Evolutionary conservation across 2,329 filamentous ascomycete genomes (phyloP), one percentile per base, ranked within the genome.

Genomic region (Xylariaceae sp.): DNA sequence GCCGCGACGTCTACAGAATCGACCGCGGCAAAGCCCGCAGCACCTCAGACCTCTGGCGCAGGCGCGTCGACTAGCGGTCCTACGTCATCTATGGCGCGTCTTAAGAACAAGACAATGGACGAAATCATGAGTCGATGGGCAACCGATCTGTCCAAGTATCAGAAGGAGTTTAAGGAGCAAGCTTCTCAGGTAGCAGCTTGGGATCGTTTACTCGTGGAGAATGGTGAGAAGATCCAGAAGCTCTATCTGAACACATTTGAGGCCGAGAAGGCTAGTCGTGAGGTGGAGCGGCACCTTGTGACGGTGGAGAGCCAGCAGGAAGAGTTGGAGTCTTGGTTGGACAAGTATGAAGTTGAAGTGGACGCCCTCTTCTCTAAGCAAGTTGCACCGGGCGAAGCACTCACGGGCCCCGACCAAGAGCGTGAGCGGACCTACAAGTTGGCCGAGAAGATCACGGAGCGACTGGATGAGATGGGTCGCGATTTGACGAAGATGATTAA

Each of bases 51-150:
- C 48, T 65, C 75, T 23, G 79, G 72, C 34, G 76, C 93, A 53
- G 86, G 85, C 15, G 85, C 87, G 34, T 95, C 92, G 1, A 96
- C 90, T 2, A 80, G 85, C 39, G 92, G 92, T 0, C 91, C 92
- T 1, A 79, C 87, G 2, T 93, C 94, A 13, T 88, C 92, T 59
- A 86, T 95, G 69, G 94, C 93, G 3, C 88, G 94, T 34, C 80
- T 99, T 44, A 96, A 96, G 80, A 96, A 97, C 75, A 97, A 96
- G 78, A 96, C 93, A 0, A 97, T 99, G 89, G 94, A 99, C 71
- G 94, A 99, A 73, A 97, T 99, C 64, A 92, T 99, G 65, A 97
- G 91, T 3, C 87, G 92, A 37, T 99, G 94, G 94, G 94, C 94
- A 1, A 91, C 92, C 0, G 94, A 97, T 71, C 80, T 99, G 53